Base-by-base conservation (phyloP, 768 basidiomycete species). In the Lactarius trivialis region DNA sequence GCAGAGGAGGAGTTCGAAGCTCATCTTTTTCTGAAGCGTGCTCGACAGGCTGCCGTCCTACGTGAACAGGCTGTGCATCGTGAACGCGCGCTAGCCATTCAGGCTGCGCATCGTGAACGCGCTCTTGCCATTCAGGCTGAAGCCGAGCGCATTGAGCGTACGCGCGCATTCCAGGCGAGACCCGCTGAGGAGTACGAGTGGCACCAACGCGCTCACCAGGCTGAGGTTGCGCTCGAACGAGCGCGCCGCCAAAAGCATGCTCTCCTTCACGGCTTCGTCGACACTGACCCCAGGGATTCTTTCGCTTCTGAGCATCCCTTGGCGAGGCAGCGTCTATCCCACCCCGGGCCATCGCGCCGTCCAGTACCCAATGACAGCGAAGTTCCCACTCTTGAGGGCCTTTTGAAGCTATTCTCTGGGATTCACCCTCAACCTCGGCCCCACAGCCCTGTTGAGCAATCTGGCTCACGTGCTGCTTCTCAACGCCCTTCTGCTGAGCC, bases 1-100 rank as follows among this genome's bases (percentile, higher is more conserved):
- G 67, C 67, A 26, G 67, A 66, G 50, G 55, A 58, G 24, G 67
- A 67, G 24, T 66, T 54, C 12, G 55, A 58, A 34, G 43, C 55
- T 21, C 45, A 53, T 6, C 4, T 67, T 1, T 32, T 56, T 21
- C 34, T 58, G 12, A 39, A 51, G 52, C 50, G 51, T 6, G 57
- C 50, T 8, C 55, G 58, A 36, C 50, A 55, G 48, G 48, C 30
- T 4, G 61, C 65, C 32, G 6, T 39, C 19, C 15, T 41, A 21
- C 58, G 60, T 19, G 58, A 45, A 24, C 56, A 60, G 24, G 58
- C 58, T 43, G 37, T 14, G 19, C 54, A 49, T 30, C 54, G 54
- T 15, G 30, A 51, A 14, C 58, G 56, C 7, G 61, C 52, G 7
- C 19, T 17, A 4, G 57, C 61, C 30, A 15, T 63, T n/a, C n/a